phyloP scores from a whole-genome alignment of 2,329 filamentous ascomycete species.

The Epicoccum nigrum region DNA sequence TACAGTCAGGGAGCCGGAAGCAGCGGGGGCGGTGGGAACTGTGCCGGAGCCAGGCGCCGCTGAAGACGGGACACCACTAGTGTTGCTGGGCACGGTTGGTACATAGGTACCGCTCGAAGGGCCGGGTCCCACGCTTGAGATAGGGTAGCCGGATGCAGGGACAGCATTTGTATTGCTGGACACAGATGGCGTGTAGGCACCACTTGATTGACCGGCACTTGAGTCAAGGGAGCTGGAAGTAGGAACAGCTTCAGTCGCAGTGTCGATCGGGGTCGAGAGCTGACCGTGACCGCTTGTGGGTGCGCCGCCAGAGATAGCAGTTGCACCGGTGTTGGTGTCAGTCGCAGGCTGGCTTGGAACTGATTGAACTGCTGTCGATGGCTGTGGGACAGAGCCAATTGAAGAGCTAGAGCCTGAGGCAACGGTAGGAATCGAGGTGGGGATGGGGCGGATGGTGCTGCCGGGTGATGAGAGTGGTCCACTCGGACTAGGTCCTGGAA shows the following conservation, averaged over 20 bases:
- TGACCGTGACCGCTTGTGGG: conserved; percentile 10
- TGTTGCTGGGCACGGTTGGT: no score
- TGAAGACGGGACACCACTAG: no score
- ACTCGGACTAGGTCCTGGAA: conserved; percentile 4
- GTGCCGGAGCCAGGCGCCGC: background rate
- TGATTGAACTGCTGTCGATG: conserved; percentile 9
- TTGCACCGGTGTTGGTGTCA: conserved; percentile 5
- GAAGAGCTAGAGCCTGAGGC: no score
- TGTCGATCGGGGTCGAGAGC: conserved; percentile 5
- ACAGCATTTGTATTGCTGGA: conserved; percentile 5
- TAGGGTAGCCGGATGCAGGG: background rate
- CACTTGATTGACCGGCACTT: background rate
- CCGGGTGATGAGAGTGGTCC: background rate
- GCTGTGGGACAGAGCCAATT: conserved; percentile 6
- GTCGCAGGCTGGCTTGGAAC: conserved; percentile 1
- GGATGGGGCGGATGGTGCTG: conserved; percentile 12
- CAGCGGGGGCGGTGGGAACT: background rate
- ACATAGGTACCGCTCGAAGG: background rate
- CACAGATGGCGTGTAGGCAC: background rate
- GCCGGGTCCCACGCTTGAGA: background rate
- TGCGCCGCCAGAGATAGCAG: conserved; percentile 2
- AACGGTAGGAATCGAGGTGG: conserved; percentile 14
- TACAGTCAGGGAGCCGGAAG: background rate
- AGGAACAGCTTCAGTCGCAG: conserved; percentile 7
- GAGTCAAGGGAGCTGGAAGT: conserved; percentile 3